phyloP scores from a whole-genome alignment of 257 asterid genomes.

The Datura wrightii region DNA sequence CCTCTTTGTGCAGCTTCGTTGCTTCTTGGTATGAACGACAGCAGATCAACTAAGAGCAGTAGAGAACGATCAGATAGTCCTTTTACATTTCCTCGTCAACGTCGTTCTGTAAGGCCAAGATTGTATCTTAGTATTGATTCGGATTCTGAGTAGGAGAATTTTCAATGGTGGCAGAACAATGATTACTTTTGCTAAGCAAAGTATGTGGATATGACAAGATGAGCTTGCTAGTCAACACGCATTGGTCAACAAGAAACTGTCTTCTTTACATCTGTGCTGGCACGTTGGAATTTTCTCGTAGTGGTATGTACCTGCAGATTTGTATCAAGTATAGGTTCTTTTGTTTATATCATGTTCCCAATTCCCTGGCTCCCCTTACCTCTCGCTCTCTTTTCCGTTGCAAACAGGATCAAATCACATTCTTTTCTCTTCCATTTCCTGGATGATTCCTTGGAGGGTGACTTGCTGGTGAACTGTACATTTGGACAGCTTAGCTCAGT shows the following conservation, averaged over 20 bases:
- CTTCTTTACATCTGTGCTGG: constrained; percentile 31
- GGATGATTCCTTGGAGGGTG: constrained; percentile 36
- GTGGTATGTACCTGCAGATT: constrained; percentile 35
- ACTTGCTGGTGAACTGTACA: constrained; percentile 40
- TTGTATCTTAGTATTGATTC: constrained; percentile 75
- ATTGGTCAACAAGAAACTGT: constrained; percentile 26
- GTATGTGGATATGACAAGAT: constrained; percentile 28
- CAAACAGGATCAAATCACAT: constrained; percentile 26
- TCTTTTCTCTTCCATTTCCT: constrained; percentile 27
- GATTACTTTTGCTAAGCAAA: constrained; percentile 35
- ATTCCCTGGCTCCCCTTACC: constrained; percentile 26
- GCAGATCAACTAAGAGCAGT: constrained; percentile 57
- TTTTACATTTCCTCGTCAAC: constrained; percentile 79
- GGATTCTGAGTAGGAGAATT: constrained; percentile 68
- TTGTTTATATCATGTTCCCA: not conserved
- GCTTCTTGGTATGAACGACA: constrained; percentile 63
- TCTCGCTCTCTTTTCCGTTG: constrained; percentile 29
- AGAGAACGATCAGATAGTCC: constrained; percentile 89
- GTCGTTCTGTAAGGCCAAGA: constrained; percentile 94
- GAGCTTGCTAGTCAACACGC: constrained; percentile 32
- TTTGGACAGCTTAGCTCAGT: constrained; percentile 35
- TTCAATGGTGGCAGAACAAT: constrained; percentile 26
- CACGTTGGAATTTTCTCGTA: constrained; percentile 37
- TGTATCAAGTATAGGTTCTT: not conserved
- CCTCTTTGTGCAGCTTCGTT: constrained; percentile 63